phyloP scores from a whole-genome alignment of 805 yeast species.

The Wickerhamomyces ciferrii region DNA sequence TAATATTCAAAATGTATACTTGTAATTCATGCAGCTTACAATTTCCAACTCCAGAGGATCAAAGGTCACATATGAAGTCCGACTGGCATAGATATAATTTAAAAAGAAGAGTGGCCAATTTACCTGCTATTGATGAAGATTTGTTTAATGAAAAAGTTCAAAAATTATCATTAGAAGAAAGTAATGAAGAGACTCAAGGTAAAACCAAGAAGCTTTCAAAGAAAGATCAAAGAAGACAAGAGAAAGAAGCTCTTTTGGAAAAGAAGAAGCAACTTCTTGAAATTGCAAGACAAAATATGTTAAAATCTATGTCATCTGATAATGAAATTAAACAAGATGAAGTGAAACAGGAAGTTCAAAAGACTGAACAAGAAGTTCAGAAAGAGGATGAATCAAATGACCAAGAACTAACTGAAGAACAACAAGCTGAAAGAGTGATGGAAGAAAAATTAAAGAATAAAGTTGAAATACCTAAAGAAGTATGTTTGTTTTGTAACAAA shows the following conservation, averaged over 20 bases:
- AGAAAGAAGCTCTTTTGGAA: constrained; percentile 35
- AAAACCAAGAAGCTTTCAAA: constrained; percentile 25
- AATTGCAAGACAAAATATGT: constrained; percentile 33
- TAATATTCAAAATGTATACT: constrained; percentile 35
- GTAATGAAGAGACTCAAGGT: constrained; percentile 14
- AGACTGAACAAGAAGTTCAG: constrained; percentile 3
- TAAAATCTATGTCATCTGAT: constrained; percentile 22
- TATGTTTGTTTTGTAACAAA: constrained; percentile 50
- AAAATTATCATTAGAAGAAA: constrained; percentile 17
- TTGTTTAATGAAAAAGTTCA: constrained; percentile 66
- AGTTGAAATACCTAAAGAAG: constrained; percentile 42
- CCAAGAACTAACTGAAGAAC: constrained; percentile 30
- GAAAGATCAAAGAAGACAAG: constrained; percentile 35
- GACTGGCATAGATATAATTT: constrained; percentile 98
- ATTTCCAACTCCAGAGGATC: constrained; percentile 71
- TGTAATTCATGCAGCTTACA: constrained; percentile 87
- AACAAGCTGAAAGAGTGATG: constrained; percentile 31
- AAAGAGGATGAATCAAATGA: constrained; percentile 17
- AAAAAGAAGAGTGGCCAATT: constrained; percentile 85
- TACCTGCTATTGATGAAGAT: constrained; percentile 69
- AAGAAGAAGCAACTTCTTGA: constrained; percentile 35
- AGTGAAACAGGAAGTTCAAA: constrained; percentile 1
- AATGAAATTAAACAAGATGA: constrained; percentile 1
- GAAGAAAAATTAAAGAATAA: constrained; percentile 31
- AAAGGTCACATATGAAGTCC: constrained; percentile 89